phyloP scores from a whole-genome alignment of 1,284 basidiomycete genomes.

The Cronartium quercuum region DNA sequence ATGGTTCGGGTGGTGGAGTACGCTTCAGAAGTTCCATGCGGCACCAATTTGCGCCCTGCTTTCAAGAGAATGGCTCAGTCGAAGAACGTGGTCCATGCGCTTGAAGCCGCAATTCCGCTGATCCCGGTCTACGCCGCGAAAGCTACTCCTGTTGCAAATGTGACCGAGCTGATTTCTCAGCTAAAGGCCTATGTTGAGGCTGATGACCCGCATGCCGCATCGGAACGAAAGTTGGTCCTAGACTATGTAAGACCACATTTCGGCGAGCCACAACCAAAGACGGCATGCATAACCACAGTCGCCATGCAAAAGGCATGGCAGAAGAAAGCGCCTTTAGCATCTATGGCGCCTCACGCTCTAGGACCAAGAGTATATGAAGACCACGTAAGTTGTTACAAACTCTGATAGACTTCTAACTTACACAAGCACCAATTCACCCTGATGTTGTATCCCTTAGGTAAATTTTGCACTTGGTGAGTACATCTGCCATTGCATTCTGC shows the following conservation, averaged over 20 bases:
- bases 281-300: conserved; percentile 21
- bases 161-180: background rate
- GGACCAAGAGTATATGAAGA: conserved; percentile 35
- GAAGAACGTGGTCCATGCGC: conserved; percentile 4
- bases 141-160: too few relatives aligned
- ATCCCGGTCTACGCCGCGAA: conserved; percentile 13
- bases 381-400: conserved; percentile 5
- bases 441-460: background rate
- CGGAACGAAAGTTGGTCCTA: too few relatives aligned
- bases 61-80: background rate
- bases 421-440: background rate
- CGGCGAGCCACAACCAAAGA: background rate
- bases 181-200: background rate
- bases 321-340: conserved; percentile 12
- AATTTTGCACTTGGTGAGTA: conserved; percentile 30
- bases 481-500: background rate
- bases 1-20: conserved; percentile 62
- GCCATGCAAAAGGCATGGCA: conserved; percentile 35
- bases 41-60: background rate
- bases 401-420: background rate
- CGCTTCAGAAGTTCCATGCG: conserved; percentile 56
- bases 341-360: conserved; percentile 16
- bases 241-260: too few relatives aligned
- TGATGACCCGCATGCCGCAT: too few relatives aligned
- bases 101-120: conserved; percentile 13